Evolutionary conservation across 1,284 basidiomycete species (phyloP).

Genomic region (Cutaneotrichosporon cyanovorans): DNA sequence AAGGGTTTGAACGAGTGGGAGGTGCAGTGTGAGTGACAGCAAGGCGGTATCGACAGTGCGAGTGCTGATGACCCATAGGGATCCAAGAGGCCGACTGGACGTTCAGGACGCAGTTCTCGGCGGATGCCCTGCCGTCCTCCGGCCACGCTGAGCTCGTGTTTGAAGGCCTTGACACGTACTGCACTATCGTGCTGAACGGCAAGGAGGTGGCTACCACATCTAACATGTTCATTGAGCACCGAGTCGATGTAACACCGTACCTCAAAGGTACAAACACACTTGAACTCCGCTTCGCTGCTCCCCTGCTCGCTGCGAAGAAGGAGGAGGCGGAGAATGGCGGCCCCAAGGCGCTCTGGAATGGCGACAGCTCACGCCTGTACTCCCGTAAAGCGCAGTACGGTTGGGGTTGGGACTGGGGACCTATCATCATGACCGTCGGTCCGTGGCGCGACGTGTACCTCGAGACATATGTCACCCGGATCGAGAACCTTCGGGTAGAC

Average conservation of each 20-base stretch:
- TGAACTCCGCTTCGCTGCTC: conserved; percentile 61
- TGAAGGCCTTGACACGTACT: conserved; percentile 82
- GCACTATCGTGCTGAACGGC: conserved; percentile 64
- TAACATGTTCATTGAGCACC: conserved; percentile 71
- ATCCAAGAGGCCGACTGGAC: conserved; percentile 75
- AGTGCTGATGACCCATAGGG: too few species aligned
- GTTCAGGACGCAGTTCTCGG: conserved; percentile 63
- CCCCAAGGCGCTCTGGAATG: conserved; percentile 54
- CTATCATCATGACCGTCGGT: conserved; percentile 44
- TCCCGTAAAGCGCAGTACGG: conserved; percentile 82
- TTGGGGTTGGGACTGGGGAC: conserved; percentile 53
- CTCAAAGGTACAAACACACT: conserved; percentile 61
- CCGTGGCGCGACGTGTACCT: conserved; percentile 51
- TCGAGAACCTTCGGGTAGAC: conserved; percentile 53
- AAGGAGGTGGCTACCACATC: conserved; percentile 54
- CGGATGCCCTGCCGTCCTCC: conserved; percentile 51
- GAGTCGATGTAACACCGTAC: conserved; percentile 53
- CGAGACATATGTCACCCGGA: conserved; percentile 58
- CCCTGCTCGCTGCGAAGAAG: conserved; percentile 58
- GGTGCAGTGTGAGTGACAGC: conserved; percentile 72
- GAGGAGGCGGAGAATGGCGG: conserved; percentile 40
- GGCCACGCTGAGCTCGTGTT: conserved; percentile 62
- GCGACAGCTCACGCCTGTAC: conserved; percentile 74
- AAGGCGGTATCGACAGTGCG: too few species aligned
- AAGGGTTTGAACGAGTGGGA: conserved; percentile 71